These are phyloP conservation scores for Colletotrichum sp. DNA, from an alignment of 2,329 filamentous ascomycete species.

Conservation along the genomic window DNA sequence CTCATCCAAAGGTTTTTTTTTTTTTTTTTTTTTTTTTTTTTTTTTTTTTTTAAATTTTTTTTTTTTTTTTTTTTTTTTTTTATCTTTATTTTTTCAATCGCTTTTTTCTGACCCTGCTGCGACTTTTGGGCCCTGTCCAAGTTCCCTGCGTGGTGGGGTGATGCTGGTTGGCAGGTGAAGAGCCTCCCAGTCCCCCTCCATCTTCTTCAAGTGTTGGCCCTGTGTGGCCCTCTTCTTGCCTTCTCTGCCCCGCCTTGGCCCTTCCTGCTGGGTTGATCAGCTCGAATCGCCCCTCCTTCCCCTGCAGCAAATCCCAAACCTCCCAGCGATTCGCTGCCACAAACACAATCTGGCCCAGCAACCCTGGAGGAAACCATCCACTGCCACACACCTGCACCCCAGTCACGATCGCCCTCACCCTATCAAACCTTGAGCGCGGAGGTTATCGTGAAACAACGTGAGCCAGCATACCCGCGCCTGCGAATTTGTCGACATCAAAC, in stretches of 20 bases:
- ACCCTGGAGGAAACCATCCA: conserved; percentile 5
- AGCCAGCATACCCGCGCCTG: background rate
- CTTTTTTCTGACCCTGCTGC: background rate
- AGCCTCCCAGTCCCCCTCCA: background rate
- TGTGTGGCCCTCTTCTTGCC: background rate
- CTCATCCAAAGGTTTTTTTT: background rate
- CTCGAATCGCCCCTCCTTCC: background rate
- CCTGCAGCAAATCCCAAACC: conserved; percentile 6
- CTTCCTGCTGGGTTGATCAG: background rate
- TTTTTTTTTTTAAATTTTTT: too few relatives aligned
- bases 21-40: background rate
- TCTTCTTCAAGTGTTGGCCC: background rate
- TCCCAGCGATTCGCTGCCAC: conserved; percentile 6
- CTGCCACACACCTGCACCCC: background rate
- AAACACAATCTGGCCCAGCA: conserved; percentile 7
- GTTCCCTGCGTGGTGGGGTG: background rate
- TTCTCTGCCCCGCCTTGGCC: background rate
- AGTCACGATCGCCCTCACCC: conserved; percentile 1
- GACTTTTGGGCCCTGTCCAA: background rate
- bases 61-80: background rate
- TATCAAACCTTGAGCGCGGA: conserved; percentile 10
- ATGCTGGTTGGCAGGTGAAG: conserved; percentile 15
- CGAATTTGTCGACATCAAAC: background rate
- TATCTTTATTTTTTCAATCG: background rate
- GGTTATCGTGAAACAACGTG: conserved; percentile 4